Percentiles rank a stretch among this genome's conserved stretches.
Evolutionary conservation across 768 basidiomycete species (phyloP).

Genomic region (Leccinellum luteum): DNA sequence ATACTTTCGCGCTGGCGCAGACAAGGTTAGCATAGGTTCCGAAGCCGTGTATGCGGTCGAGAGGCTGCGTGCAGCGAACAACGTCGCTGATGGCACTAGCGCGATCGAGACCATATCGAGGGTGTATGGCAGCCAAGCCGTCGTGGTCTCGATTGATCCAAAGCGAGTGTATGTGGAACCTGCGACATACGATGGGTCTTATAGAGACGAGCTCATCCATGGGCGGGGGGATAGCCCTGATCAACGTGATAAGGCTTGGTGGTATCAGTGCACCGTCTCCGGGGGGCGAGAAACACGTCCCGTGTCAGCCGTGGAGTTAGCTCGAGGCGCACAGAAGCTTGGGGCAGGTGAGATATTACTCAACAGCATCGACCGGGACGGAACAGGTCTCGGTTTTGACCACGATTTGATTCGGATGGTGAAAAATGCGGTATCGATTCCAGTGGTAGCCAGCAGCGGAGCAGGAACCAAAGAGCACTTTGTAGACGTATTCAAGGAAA

Average conservation of each 20-base stretch:
- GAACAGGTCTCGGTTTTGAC: constrained; percentile 91
- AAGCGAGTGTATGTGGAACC: constrained; percentile 77
- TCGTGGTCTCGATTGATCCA: constrained; percentile 97
- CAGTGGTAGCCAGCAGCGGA: constrained; percentile 93
- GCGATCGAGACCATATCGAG: constrained; percentile 91
- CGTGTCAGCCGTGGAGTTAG: constrained; percentile 89
- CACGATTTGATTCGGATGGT: constrained; percentile 76
- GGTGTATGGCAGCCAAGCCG: constrained; percentile 92
- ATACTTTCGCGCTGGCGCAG: constrained; percentile 96
- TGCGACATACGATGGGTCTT: constrained; percentile 62
- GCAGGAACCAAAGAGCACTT: constrained; percentile 86
- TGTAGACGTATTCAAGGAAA: constrained; percentile 77
- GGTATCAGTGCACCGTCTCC: constrained; percentile 98
- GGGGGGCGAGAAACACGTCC: constrained; percentile 85
- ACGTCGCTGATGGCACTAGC: constrained; percentile 65
- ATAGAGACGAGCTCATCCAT: constrained; percentile 57
- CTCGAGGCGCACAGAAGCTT: constrained; percentile 81
- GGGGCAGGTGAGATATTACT: constrained; percentile 95
- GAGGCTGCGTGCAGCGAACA: constrained; percentile 53
- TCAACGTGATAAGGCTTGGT: constrained; percentile 82
- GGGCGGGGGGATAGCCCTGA: constrained; percentile 43
- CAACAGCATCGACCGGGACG: constrained; percentile 96
- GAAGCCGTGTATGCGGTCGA: constrained; percentile 97
- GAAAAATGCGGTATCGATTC: constrained; percentile 74
- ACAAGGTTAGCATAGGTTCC: constrained; percentile 97